A percentile compares a stretch with the other conserved stretches of the same genome.
These are phyloP conservation scores for Lecanosticta acicola DNA, from an alignment of 2,329 filamentous ascomycete species.

Conservation along the genomic window DNA sequence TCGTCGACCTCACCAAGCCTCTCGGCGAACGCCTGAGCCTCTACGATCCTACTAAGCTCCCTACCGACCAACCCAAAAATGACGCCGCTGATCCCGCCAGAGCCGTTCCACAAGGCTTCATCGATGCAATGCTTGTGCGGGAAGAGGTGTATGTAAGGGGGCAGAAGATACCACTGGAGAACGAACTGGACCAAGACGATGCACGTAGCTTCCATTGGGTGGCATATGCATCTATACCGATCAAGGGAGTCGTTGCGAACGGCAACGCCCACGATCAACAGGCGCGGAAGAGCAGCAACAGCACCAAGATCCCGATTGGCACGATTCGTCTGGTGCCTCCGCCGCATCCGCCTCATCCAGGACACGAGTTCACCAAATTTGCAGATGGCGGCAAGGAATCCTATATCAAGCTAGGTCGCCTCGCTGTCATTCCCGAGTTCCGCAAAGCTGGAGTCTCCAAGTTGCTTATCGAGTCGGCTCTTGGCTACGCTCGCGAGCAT, in stretches of 20 bases:
- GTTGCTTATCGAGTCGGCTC: conserved; percentile 60
- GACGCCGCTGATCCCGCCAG: conserved; percentile 28
- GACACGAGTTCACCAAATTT: conserved; percentile 40
- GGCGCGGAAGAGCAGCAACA: conserved; percentile 35
- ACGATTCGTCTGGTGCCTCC: conserved; percentile 78
- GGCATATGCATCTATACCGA: conserved; percentile 61
- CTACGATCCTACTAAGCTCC: conserved; percentile 27
- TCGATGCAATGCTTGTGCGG: conserved; percentile 54
- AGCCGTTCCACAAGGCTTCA: conserved; percentile 41
- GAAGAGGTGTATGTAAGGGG: conserved; percentile 54
- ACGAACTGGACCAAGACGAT: conserved; percentile 80
- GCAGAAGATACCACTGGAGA: conserved; percentile 53
- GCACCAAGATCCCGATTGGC: conserved; percentile 56
- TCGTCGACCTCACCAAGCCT: conserved; percentile 30
- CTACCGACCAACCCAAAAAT: conserved; percentile 27
- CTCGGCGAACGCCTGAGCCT: conserved; percentile 26
- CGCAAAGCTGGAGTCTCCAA: conserved; percentile 53
- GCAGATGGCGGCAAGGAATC: conserved; percentile 57
- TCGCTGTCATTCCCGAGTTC: conserved; percentile 58
- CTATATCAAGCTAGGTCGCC: conserved; percentile 74
- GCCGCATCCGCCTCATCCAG: conserved; percentile 50
- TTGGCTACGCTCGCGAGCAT: conserved; percentile 63
- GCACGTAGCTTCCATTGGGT: conserved; percentile 78
- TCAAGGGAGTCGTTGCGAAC: conserved; percentile 32
- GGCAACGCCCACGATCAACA: conserved; percentile 32